These are phyloP conservation scores for Phytopythium boreale DNA, from an alignment of 352 stramenopile species.

Conservation along the genomic window DNA sequence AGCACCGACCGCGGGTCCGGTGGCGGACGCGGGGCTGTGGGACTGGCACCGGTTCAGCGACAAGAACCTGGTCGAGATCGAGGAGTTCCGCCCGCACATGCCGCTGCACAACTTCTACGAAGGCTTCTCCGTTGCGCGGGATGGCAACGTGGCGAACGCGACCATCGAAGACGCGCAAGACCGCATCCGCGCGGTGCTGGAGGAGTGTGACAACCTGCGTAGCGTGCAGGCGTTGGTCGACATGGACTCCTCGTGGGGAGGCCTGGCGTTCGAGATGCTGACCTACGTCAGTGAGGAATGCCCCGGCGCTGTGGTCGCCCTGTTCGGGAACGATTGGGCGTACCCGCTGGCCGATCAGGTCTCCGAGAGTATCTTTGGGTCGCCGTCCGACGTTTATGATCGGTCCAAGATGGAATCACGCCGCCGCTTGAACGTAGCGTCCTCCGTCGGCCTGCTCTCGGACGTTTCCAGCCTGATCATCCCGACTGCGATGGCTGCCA, in stretches of 20 bases:
- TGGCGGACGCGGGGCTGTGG: slow-evolving; percentile 37
- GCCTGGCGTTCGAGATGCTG: slow-evolving; percentile 65
- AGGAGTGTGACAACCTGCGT: slow-evolving; percentile 66
- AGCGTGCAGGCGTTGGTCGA: slow-evolving; percentile 70
- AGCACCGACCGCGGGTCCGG: slow-evolving; percentile 1
- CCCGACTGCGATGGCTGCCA: slow-evolving; percentile 43
- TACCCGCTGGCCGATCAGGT: slow-evolving; percentile 59
- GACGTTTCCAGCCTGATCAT: slow-evolving; percentile 57
- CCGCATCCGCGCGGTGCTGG: slow-evolving; percentile 49
- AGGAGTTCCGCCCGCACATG: slow-evolving; percentile 74
- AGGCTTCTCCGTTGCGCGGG: slow-evolving; percentile 38
- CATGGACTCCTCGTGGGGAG: slow-evolving; percentile 79
- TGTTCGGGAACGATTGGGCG: slow-evolving; percentile 71
- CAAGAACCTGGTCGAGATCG: slow-evolving; percentile 63
- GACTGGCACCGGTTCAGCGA: slow-evolving; percentile 50
- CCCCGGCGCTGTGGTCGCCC: slow-evolving; percentile 40
- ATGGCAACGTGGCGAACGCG: slow-evolving; percentile 46
- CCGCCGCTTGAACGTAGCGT: slow-evolving; percentile 57
- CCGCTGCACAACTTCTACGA: slow-evolving; percentile 84
- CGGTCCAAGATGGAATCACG: slow-evolving; percentile 57
- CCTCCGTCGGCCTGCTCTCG: slow-evolving; percentile 55
- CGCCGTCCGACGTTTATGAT: slow-evolving; percentile 35
- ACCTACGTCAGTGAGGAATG: slow-evolving; percentile 76
- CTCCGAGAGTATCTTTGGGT: slow-evolving; percentile 36
- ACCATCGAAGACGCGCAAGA: slow-evolving; percentile 67